Evolutionary conservation across 208 protist genomes (phyloP).

Genomic region (Trypanosoma caninum): DNA sequence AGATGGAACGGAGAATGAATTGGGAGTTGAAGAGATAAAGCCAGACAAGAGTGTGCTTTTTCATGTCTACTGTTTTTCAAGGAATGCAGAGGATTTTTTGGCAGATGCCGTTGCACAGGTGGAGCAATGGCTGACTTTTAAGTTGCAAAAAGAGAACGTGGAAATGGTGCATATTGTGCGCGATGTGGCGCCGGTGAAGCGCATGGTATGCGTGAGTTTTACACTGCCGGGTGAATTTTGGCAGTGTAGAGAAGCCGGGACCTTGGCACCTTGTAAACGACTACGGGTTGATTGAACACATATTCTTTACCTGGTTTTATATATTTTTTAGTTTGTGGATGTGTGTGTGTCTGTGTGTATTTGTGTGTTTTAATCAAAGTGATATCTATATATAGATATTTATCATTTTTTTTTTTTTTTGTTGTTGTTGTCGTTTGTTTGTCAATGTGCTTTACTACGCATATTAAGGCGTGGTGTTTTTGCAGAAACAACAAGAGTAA

Average conservation of each 20-base stretch:
- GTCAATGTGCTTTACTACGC: not conserved
- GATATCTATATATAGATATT: too few species aligned
- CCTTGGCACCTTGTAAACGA: constrained; percentile 2
- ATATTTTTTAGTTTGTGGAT: not conserved
- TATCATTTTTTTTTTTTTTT: not conserved
- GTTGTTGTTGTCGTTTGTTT: not conserved
- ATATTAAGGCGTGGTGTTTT: too few species aligned
- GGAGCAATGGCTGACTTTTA: constrained; percentile 46
- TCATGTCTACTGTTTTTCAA: constrained; percentile 89
- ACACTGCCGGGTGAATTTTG: constrained; percentile 78
- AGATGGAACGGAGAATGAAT: not conserved
- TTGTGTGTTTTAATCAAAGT: too few species aligned
- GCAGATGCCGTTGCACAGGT: constrained; percentile 72
- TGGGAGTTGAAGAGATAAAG: too few species aligned
- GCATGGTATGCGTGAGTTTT: constrained; percentile 95
- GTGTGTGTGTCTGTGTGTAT: not conserved
- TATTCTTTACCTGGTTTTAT: not conserved
- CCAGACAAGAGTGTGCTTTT: constrained; percentile 46
- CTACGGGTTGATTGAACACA: not conserved
- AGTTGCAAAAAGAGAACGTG: constrained; percentile 32
- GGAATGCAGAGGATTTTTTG: constrained; percentile 42
- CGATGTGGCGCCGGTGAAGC: constrained; percentile 93
- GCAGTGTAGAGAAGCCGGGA: constrained; percentile 15
- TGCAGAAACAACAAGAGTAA: too few species aligned
- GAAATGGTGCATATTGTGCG: constrained; percentile 86